phyloP scores from a whole-genome alignment of 75 land plant genomes.

The Sequoiadendron giganteum region DNA sequence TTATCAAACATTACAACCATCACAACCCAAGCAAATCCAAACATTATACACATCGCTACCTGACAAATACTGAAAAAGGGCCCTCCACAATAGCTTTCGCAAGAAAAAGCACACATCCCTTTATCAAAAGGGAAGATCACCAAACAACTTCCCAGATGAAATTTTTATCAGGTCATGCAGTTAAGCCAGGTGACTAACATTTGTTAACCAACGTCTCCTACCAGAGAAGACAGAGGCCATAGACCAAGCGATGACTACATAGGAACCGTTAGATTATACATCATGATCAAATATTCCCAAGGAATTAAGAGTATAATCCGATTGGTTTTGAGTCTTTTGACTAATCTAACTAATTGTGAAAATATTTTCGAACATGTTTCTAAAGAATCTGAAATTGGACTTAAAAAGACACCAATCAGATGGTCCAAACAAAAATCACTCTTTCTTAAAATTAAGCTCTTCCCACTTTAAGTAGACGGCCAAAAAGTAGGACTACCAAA shows the following conservation, averaged over 20 bases:
- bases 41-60: background rate
- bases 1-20: background rate
- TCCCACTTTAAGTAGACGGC: background rate
- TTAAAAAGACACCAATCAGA: background rate
- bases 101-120: background rate
- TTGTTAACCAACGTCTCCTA: background rate
- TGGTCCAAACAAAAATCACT: background rate
- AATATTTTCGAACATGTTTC: background rate
- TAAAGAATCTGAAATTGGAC: background rate
- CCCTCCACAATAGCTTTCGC: background rate
- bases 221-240: background rate
- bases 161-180: background rate
- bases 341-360: background rate
- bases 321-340: background rate
- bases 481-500: background rate
- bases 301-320: background rate
- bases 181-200: background rate
- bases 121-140: background rate
- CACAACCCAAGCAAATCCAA: background rate
- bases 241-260: background rate
- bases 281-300: background rate
- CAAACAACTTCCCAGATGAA: background rate
- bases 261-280: background rate
- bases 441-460: background rate
- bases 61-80: background rate